A percentile compares a stretch with the other conserved stretches of the same genome.
Conservation (phyloP, 2,329 filamentous ascomycete species). For the Phialophora verrucosa region DNA sequence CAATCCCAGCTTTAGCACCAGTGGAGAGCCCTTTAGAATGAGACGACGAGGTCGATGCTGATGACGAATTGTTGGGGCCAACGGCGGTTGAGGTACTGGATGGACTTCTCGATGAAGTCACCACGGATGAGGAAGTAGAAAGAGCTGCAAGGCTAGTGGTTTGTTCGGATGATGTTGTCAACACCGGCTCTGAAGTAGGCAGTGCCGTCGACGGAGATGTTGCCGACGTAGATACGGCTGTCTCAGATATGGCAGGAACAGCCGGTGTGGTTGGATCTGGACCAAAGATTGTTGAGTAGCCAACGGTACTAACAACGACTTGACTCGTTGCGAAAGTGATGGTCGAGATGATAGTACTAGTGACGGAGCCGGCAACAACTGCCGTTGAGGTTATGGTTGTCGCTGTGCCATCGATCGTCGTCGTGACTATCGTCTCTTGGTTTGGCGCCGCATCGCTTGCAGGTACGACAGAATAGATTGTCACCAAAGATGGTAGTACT, state of each 20-base stretch:
- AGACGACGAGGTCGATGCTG: conserved; percentile 16
- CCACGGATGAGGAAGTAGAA: conserved; percentile 3
- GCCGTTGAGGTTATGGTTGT: conserved; percentile 19
- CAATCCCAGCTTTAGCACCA: conserved; percentile 35
- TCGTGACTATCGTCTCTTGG: conserved; percentile 24
- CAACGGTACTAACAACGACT: conserved; percentile 29
- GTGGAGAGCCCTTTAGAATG: conserved; percentile 28
- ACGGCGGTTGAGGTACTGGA: conserved; percentile 4
- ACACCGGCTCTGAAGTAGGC: neutral
- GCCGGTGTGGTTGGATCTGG: conserved; percentile 25
- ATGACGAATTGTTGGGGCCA: conserved; percentile 5
- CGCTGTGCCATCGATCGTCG: conserved; percentile 22
- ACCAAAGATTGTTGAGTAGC: conserved; percentile 30
- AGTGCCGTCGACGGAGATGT: neutral
- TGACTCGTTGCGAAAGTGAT: conserved; percentile 25
- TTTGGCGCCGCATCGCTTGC: conserved; percentile 17
- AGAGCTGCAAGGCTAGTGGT: neutral
- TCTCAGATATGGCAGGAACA: conserved; percentile 10
- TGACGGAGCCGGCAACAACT: conserved; percentile 20
- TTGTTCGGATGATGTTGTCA: neutral
- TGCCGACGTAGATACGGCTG: neutral
- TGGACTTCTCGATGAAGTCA: neutral
- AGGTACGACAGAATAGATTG: conserved; percentile 31
- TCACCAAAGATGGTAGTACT: conserved; percentile 27
- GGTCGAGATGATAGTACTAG: conserved; percentile 33